Evolutionary conservation across 495 filamentous ascomycete genomes (phyloP), one percentile per base, ranked within the genome.

Genomic region (Physcia stellaris): DNA sequence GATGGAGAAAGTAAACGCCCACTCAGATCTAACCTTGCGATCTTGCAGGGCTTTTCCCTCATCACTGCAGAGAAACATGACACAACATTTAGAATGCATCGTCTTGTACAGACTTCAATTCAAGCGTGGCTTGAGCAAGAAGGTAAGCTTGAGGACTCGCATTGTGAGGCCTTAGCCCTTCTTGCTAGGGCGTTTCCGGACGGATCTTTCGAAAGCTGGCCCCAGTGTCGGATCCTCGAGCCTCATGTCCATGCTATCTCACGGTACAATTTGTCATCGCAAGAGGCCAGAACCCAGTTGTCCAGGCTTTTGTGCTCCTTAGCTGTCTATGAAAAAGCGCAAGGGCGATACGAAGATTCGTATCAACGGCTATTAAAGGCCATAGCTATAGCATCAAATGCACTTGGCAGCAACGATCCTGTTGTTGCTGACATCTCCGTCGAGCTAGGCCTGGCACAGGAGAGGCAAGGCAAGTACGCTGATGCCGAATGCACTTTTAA

Each of bases 41-140:
- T 48, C 12, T 49, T 72, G 21, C 38, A 50, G 42, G 50, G 58
- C 35, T 67, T 58, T 48, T 60, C 52, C 28, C 60, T 70, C n/a
- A 54, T 70, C 39, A 45, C 49, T 10, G n/a, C 45, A n/a, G 13
- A 18, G 10, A 19, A 15, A 11, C 16, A 35, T 32, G 37, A 17
- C 29, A 51, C 32, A 0, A 70, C 7, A 7, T 39, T 66, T 39
- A 52, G 61, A 41, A 73, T 71, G 56, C 60, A 71, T 50, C 26
- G 38, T 33, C 54, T 73, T 1, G 65, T 71, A 13, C 61, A 71
- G 46, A 39, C 68, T 18, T 53, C 58, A 2, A 66, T 49, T 15
- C 46, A 53, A 39, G 53, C 48, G 17, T 71, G 66, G 67, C 48
- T 72, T 7, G 40, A 60, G 35, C 40, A 43, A 0, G 23, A 61